Percentiles rank a stretch among this genome's conserved stretches.
These are phyloP conservation scores for Hymenoscyphus linearis DNA, from an alignment of 2,329 filamentous ascomycete species.

Conservation along the genomic window DNA sequence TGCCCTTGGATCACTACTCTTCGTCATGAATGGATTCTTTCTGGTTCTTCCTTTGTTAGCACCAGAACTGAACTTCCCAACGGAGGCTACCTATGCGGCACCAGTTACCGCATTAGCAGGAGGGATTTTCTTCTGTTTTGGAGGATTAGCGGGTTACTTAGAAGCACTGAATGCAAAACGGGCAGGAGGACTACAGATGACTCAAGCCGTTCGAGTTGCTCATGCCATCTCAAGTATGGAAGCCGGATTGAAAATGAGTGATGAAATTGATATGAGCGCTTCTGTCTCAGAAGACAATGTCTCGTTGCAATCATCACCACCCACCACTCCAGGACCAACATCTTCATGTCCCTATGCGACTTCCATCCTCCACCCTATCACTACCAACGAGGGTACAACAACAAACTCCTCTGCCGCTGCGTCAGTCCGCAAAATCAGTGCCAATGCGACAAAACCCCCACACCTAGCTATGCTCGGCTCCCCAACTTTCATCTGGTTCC, in stretches of 20 bases:
- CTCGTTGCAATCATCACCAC: background rate
- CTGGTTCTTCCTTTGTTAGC: constrained; percentile 16
- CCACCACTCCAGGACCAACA: background rate
- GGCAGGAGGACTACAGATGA: constrained; percentile 10
- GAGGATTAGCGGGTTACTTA: constrained; percentile 17
- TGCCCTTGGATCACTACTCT: constrained; percentile 18
- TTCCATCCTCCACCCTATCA: background rate
- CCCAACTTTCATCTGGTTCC: constrained; percentile 16
- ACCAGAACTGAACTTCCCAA: constrained; percentile 13
- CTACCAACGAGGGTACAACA: background rate
- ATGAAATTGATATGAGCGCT: background rate
- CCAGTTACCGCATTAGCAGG: constrained; percentile 15
- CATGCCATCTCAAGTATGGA: constrained; percentile 4
- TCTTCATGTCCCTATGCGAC: background rate
- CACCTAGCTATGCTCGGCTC: constrained; percentile 15
- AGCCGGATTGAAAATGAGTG: background rate
- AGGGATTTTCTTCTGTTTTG: constrained; percentile 17
- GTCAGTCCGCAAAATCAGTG: background rate
- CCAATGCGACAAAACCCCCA: constrained; percentile 1
- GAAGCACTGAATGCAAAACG: constrained; percentile 21
- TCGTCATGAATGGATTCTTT: constrained; percentile 23
- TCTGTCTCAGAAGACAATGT: constrained; percentile 4
- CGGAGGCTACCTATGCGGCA: constrained; percentile 15
- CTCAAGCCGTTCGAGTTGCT: constrained; percentile 9
- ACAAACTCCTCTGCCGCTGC: constrained; percentile 1